Conservation (phyloP, 2,329 filamentous ascomycete genomes). For the Bipolaris gigantea region DNA sequence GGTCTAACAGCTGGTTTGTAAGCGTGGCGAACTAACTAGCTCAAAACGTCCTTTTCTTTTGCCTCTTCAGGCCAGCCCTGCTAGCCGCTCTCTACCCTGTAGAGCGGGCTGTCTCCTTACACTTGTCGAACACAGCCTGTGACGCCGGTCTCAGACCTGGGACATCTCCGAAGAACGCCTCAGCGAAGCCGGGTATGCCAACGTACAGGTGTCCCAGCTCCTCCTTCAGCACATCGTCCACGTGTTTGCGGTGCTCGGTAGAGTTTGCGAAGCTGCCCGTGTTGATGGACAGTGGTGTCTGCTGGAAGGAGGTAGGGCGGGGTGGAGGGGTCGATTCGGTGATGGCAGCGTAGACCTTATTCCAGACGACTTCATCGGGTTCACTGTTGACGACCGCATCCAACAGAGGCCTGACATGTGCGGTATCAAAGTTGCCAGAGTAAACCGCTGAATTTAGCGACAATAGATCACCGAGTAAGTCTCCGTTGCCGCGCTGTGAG, state of each 20-base stretch:
- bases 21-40: conserved; percentile 26
- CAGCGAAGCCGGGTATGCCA: conserved; percentile 25
- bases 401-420: conserved; percentile 3
- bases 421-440: neutral
- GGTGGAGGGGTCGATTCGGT: conserved; percentile 44
- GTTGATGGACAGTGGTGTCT: conserved; percentile 30
- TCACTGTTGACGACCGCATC: conserved; percentile 8
- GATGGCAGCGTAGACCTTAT: conserved; percentile 40
- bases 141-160: conserved; percentile 14
- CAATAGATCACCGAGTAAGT: too few species aligned
- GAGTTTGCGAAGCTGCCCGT: conserved; percentile 27
- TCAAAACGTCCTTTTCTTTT: conserved; percentile 25
- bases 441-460: too few species aligned
- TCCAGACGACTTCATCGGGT: conserved; percentile 23
- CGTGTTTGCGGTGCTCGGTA: conserved; percentile 22
- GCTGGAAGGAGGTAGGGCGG: conserved; percentile 25
- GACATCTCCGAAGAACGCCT: conserved; percentile 25
- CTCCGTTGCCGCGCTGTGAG: too few species aligned
- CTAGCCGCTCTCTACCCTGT: conserved; percentile 22
- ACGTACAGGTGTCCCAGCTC: conserved; percentile 25
- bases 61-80: conserved; percentile 23
- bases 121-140: conserved; percentile 23
- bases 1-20: conserved; percentile 19
- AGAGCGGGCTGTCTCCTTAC: conserved; percentile 25
- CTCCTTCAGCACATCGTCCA: conserved; percentile 23